Conservation (phyloP, 208 protist species). For the Trypanosoma lewisi region DNA sequence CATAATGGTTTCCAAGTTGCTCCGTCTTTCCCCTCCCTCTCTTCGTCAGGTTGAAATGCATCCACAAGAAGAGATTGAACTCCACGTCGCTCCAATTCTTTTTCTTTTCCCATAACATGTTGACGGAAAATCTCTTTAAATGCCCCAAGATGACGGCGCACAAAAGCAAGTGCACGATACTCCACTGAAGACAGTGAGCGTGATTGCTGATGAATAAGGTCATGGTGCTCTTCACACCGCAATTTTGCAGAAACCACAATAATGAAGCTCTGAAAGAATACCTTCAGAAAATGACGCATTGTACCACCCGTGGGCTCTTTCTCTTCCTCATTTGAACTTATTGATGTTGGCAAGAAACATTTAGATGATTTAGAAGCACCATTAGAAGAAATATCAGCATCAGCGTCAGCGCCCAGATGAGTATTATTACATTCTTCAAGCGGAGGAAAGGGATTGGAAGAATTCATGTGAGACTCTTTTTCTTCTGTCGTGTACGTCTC, state of each 20-base stretch:
- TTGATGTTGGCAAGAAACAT: background rate
- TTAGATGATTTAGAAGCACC: background rate
- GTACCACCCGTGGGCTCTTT: background rate
- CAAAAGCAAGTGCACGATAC: conserved; percentile 37
- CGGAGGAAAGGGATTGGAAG: background rate
- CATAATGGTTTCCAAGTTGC: conserved; percentile 14
- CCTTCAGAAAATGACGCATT: conserved; percentile 43
- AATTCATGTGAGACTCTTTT: conserved; percentile 8
- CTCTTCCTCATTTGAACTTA: background rate
- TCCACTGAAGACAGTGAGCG: conserved; percentile 36
- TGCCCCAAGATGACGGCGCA: conserved; percentile 33
- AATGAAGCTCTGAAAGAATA: conserved; percentile 55
- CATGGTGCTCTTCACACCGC: conserved; percentile 16
- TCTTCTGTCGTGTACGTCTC: conserved; percentile 19
- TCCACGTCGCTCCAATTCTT: conserved; percentile 54
- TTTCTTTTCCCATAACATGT: conserved; percentile 59
- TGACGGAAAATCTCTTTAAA: conserved; percentile 44
- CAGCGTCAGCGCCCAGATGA: background rate
- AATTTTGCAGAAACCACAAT: conserved; percentile 57
- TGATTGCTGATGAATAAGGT: background rate
- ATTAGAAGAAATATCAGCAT: background rate
- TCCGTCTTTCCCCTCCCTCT: background rate
- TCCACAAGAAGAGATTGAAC: conserved; percentile 45
- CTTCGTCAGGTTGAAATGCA: conserved; percentile 5
- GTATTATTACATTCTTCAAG: background rate